Conservation (phyloP, 1,139 yeast species). For the Lodderomyces beijingensis region DNA sequence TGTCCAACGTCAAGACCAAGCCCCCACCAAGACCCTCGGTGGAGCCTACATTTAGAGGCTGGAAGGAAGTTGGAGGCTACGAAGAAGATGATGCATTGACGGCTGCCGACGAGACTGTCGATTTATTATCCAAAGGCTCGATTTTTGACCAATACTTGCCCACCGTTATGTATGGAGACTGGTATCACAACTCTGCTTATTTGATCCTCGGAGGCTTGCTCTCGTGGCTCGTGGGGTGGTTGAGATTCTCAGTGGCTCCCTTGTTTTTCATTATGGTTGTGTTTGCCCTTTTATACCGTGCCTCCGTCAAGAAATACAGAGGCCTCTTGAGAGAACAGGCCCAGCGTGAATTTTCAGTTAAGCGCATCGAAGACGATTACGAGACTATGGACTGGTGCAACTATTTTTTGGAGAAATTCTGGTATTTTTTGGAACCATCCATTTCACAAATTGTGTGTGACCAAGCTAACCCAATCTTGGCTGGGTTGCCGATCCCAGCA, state of each 20-base stretch:
- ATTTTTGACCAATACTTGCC: conserved; percentile 69
- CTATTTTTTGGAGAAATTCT: conserved; percentile 79
- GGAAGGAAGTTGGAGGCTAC: conserved; percentile 94
- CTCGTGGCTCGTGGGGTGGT: conserved; percentile 78
- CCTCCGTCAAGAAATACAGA: conserved; percentile 79
- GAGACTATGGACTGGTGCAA: conserved; percentile 97
- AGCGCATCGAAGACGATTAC: conserved; percentile 77
- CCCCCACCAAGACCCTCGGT: conserved; percentile 51
- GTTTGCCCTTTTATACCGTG: conserved; percentile 67
- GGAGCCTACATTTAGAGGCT: conserved; percentile 74
- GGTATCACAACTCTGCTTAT: conserved; percentile 85
- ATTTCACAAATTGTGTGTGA: conserved; percentile 80
- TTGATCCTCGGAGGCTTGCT: conserved; percentile 60
- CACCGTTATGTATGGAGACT: conserved; percentile 76
- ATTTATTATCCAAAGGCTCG: conserved; percentile 63
- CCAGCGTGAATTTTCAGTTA: conserved; percentile 79
- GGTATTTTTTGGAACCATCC: conserved; percentile 91
- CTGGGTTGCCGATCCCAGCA: conserved; percentile 74
- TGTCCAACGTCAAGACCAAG: conserved; percentile 28
- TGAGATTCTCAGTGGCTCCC: conserved; percentile 74
- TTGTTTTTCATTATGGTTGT: conserved; percentile 64
- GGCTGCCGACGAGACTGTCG: conserved; percentile 64
- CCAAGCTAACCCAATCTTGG: conserved; percentile 77
- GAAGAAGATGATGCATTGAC: conserved; percentile 63
- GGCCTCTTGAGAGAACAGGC: conserved; percentile 69